Percentiles rank a stretch among this genome's conserved stretches.
phyloP scores from a whole-genome alignment of 192 early-diverging fungal genomes.

The Linnemannia hyalina region DNA sequence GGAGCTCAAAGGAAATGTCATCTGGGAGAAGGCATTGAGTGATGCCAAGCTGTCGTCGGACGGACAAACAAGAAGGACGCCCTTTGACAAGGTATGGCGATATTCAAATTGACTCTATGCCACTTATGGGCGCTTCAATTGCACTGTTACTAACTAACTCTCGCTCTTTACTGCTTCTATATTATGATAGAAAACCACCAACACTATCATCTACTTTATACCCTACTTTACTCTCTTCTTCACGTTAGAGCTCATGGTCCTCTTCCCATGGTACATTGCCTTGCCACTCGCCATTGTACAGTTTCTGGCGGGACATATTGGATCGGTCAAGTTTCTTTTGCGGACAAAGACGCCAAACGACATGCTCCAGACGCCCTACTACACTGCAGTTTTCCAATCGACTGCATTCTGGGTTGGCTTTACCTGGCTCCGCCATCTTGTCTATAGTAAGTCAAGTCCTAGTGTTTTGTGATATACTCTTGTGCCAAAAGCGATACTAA shows the following conservation, averaged over 20 bases:
- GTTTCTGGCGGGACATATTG: constrained; percentile 68
- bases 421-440: constrained; percentile 74
- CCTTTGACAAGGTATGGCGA: constrained; percentile 56
- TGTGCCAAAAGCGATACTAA: not conserved
- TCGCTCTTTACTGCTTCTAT: not conserved
- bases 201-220: constrained; percentile 76
- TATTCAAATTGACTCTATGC: not conserved
- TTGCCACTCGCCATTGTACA: constrained; percentile 70
- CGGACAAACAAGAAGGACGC: constrained; percentile 33
- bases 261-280: constrained; percentile 85
- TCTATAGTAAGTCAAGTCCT: constrained; percentile 69
- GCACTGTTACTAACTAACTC: not conserved
- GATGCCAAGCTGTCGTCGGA: constrained; percentile 49
- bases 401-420: constrained; percentile 79
- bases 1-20: constrained; percentile 59
- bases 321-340: constrained; percentile 72
- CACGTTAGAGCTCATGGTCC: constrained; percentile 66
- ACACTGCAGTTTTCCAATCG: constrained; percentile 89
- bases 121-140: not conserved
- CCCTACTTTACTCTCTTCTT: constrained; percentile 78
- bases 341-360: constrained; percentile 60
- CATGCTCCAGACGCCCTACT: constrained; percentile 84
- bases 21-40: constrained; percentile 68
- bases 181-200: constrained; percentile 64
- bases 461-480: constrained; percentile 15